Evolutionary conservation across 2,329 filamentous ascomycete genomes (phyloP), one percentile per base, ranked within the genome.

Genomic region (Nemania bipapillata): DNA sequence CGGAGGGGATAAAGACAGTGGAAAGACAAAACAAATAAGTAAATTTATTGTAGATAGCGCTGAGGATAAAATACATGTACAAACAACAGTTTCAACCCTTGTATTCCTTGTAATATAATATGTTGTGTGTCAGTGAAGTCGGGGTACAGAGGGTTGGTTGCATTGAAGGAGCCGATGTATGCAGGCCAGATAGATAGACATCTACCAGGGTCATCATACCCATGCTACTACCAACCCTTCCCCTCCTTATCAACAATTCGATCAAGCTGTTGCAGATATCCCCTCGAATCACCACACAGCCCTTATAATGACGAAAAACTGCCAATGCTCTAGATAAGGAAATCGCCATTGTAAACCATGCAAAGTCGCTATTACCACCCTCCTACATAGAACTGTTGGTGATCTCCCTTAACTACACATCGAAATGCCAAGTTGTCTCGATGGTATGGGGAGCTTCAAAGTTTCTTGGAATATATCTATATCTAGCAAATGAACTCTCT

Each of bases 401-500:
- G 7, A 45, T 42, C 9, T n/a, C 24, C 30, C 26, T 8, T n/a
- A n/a, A 54, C 11, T 24, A 49, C n/a, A 45, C 1, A 30, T 32
- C 26, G 24, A 20, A 47, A n/a, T 4, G 30, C 35, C 26, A 9
- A 47, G 15, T 32, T n/a, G 49, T 45, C 52, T 35, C 12, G 35
- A 26, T 32, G 3, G 24, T 45, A 45, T 54, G n/a, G n/a, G 20
- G 11, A 4, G 26, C n/a, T 12, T 54, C 32, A 22, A 15, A 3
- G 8, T 62, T 11, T n/a, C 40, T 15, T 45, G 37, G 28, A 12
- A 53, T 53, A 52, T 61, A 30, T 37, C 59, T 62, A 62, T 62
- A 62, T 62, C 59, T 54, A 62, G 59, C n/a, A 62, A 62, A 62
- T 62, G 59, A 62, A 24, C 8, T n/a, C 15, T 62, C 59, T 54